Evolutionary conservation across 2,329 filamentous ascomycete genomes (phyloP), one percentile per base, ranked within the genome.

Genomic region (Ophiostoma sp.): DNA sequence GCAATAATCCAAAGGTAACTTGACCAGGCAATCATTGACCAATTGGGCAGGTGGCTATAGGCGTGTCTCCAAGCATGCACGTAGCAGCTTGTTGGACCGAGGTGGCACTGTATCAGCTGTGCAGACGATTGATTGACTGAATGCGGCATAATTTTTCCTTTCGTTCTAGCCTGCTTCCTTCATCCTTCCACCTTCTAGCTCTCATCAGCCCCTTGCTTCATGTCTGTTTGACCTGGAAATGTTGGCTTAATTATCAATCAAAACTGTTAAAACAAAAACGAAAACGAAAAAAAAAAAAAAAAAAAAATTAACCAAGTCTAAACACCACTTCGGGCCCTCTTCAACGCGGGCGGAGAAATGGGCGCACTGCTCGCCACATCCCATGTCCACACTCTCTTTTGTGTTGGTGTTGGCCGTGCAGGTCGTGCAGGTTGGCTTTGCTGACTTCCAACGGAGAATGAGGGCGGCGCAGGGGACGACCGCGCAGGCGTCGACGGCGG

Each of bases 331-430:
- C 67, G 36, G 3, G 71, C 67, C 31, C 72, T 66, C 68, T 73
- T 72, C 48, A 74, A 65, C 27, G 69, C 54, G 11, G 73, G 73
- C 17, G 72, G 72, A 41, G 72, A 73, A 3, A 73, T 67, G 8
- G 71, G 72, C 35, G 72, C 73, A 6, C 73, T 66, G 27, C 17
- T 20, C 4, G 31, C 44, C 39, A 36, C 67, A 10, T 69, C 70
- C 66, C 52, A 60, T 13, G 27, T 36, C 20, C 36, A 8, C 17
- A 41, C 35, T 3, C 54, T 23, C 35, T 62, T 60, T 23, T n/a
- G 35, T 41, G 62, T 39, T 65, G 60, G 27, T 3, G 60, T 13
- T 64, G 60, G 57, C 57, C 17, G 5, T 4, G 5, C 8, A 52
- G 44, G 27, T 62, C 20, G 23, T 1, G 54, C 7, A 15, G 11